Base-by-base conservation (phyloP, 1,284 basidiomycete genomes). In the Cryptococcus sp. region DNA sequence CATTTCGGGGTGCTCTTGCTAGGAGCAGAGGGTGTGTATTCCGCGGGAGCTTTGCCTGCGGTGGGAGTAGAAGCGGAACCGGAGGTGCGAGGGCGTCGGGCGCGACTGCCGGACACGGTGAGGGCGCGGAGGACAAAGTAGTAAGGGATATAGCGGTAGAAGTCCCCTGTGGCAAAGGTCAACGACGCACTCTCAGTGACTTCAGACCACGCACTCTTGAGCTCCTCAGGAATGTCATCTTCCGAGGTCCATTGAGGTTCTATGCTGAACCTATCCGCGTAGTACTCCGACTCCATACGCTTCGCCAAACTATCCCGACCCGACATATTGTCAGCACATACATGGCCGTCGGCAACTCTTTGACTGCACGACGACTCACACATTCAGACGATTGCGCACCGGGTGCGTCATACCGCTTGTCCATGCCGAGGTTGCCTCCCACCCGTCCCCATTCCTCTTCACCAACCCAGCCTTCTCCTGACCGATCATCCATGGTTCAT, bases 401-500 rank as follows among this genome's bases (percentile, higher is more conserved):
- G 55, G 55, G 36, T 52, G 50, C 20, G 24, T 35, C 20, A 47
- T 24, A 9, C 37, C 33, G n/a, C 45, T 52, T 11, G 43, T 48
- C 50, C 50, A 56, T 13, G 42, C 42, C 4, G 40, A 23, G 7
- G 50, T 56, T 20, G 50, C 40, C 18, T 40, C 21, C 50, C 45
- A 52, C 20, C 39, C 50, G 7, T 46, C 44, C n/a, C 15, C 45
- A 12, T 24, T 33, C 20, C 43, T 43, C 9, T 40, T 28, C 2
- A 56, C 50, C 44, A 38, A 52, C 1, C 55, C 55, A 21, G 46
- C 42, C 9, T 28, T 24, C 50, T 56, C 50, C 35, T 44, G 46
- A 20, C 52, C 55, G 24, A n/a, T 52, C 55, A 56, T 56, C 55
- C 55, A 56, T 7, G 28, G 21, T 16, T 52, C 44, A 36, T 56